These are phyloP conservation scores for Madurella mycetomatis DNA, from an alignment of 2,329 filamentous ascomycete genomes.

Conservation along the genomic window DNA sequence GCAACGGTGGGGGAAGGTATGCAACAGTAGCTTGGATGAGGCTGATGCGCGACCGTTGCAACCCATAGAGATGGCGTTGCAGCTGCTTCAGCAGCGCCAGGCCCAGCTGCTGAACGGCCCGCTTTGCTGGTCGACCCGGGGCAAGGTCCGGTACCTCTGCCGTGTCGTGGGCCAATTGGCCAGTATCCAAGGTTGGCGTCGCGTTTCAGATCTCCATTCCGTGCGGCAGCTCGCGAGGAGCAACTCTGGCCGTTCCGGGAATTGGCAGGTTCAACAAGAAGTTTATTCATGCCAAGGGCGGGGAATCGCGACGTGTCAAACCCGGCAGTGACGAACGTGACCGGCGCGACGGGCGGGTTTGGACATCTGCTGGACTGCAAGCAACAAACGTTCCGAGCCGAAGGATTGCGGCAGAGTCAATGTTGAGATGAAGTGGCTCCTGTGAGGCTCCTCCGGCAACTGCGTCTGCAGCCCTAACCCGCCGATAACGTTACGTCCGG, in stretches of 20 bases:
- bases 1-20: too few species aligned
- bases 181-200: background rate
- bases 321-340: too few species aligned
- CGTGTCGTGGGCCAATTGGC: background rate
- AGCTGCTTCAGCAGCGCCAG: slow-evolving; percentile 11
- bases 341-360: too few species aligned
- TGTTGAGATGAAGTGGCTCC: background rate
- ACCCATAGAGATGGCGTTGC: slow-evolving; percentile 6
- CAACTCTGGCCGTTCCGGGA: background rate
- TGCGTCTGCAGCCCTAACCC: background rate
- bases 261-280: background rate
- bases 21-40: too few species aligned
- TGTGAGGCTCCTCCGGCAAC: background rate
- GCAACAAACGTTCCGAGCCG: background rate
- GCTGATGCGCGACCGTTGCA: background rate
- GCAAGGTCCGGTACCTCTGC: too few species aligned
- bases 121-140: background rate
- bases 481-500: too few species aligned
- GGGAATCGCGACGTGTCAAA: too few species aligned
- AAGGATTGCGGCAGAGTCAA: background rate
- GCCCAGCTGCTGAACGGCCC: background rate
- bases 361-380: too few species aligned
- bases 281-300: slow-evolving; percentile 3
- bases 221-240: background rate
- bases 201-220: slow-evolving; percentile 16